A percentile compares a stretch with the other conserved stretches of the same genome.
phyloP scores from a whole-genome alignment of 1,139 yeast genomes.

The Lodderomyces margitis region DNA sequence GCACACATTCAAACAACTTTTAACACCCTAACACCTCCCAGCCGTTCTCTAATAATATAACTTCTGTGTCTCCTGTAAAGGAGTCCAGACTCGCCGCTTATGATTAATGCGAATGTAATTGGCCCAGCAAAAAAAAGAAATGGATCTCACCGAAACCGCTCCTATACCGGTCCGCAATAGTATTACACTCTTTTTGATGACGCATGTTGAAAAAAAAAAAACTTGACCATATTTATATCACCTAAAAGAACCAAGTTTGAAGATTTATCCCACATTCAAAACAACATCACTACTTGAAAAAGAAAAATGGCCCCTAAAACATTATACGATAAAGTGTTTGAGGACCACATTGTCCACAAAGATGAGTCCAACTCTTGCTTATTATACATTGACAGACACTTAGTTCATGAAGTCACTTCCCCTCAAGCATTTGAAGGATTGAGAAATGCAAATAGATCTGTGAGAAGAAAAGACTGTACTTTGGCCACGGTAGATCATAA shows the following conservation, averaged over 20 bases:
- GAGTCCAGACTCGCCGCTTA: neutral
- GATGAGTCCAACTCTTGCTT: slow-evolving; percentile 86
- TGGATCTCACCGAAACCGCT: slow-evolving; percentile 7
- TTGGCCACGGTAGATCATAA: slow-evolving; percentile 97
- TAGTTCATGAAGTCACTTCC: slow-evolving; percentile 96
- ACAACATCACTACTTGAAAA: neutral
- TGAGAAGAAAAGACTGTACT: slow-evolving; percentile 92
- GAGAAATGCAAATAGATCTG: slow-evolving; percentile 78
- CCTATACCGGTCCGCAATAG: slow-evolving; percentile 9
- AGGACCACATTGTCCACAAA: slow-evolving; percentile 86
- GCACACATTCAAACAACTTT: no score
- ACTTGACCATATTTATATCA: neutral
- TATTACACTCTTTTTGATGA: neutral
- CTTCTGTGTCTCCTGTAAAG: neutral
- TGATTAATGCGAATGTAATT: neutral
- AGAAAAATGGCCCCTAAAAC: slow-evolving; percentile 53
- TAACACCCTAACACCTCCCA: no score
- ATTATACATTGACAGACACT: slow-evolving; percentile 90
- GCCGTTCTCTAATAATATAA: no score
- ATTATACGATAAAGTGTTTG: slow-evolving; percentile 92
- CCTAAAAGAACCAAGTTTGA: neutral
- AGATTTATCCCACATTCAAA: neutral
- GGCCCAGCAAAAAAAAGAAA: neutral
- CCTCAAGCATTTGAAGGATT: slow-evolving; percentile 99
- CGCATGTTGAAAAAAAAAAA: neutral